Evolutionary conservation across 176 grass and related monocot species (phyloP).

Genomic region (Zea luxurians): DNA sequence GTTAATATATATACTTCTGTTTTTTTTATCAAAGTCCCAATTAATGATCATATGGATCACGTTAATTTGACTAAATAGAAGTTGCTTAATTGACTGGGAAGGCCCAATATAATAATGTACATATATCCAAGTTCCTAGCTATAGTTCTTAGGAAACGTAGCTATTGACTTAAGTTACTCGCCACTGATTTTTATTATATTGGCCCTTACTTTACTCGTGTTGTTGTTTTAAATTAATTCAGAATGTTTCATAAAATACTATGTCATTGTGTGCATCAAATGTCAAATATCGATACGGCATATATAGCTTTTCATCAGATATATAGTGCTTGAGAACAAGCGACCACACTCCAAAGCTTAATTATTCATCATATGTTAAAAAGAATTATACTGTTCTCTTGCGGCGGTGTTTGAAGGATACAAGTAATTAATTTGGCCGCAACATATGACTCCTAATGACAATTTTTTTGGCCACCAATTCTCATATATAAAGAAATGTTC

Average conservation of each 20-base stretch:
- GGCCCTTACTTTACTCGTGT: not conserved
- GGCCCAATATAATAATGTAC: not conserved
- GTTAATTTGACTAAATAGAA: not conserved
- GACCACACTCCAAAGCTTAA: not conserved
- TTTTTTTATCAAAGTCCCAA: not conserved
- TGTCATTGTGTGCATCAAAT: not conserved
- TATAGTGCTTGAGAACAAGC: not conserved
- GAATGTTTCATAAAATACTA: not conserved
- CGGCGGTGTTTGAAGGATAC: not conserved
- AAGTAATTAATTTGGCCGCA: too few species aligned
- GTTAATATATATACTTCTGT: not conserved
- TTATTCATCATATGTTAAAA: not conserved
- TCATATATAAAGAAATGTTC: too few species aligned
- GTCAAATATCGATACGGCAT: not conserved
- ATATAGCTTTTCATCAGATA: not conserved
- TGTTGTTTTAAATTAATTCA: not conserved
- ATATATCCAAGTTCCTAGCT: not conserved
- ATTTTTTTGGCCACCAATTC: too few species aligned
- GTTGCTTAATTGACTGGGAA: not conserved
- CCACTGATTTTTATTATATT: not conserved
- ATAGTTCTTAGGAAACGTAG: too few species aligned
- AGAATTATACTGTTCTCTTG: too few species aligned
- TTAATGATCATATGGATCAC: not conserved
- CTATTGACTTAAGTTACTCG: too few species aligned
- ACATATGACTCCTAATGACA: too few species aligned